Conservation (phyloP, 208 protist genomes). For the Leishmania martiniquensis region DNA sequence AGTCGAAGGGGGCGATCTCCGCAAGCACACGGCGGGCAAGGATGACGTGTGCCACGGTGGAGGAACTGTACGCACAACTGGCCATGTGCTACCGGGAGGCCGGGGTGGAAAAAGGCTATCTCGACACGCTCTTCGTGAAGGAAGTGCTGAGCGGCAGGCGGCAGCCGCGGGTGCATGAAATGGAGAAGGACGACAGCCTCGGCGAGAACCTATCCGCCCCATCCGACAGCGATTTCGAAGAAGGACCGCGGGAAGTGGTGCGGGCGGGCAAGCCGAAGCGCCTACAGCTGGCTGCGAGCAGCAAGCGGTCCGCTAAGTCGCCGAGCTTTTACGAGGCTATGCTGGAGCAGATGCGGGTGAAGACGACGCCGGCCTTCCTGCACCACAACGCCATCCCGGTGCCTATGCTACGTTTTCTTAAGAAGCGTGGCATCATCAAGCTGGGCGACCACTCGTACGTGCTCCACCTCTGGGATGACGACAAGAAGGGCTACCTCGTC, state of each 20-base stretch:
- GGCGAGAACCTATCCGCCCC: neutral
- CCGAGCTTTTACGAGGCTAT: conserved; percentile 19
- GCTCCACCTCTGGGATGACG: conserved; percentile 83
- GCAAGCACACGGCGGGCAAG: neutral
- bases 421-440: conserved; percentile 47
- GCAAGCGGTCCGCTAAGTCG: neutral
- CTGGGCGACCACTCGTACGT: conserved; percentile 30
- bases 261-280: neutral
- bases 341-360: conserved; percentile 45
- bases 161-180: conserved; percentile 9
- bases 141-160: conserved; percentile 18
- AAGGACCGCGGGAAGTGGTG: neutral
- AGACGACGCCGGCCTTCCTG: conserved; percentile 53
- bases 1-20: neutral
- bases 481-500: conserved; percentile 65
- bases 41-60: conserved; percentile 2
- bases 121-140: conserved; percentile 24
- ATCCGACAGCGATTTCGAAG: neutral
- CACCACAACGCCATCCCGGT: conserved; percentile 77
- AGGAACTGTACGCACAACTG: conserved; percentile 18
- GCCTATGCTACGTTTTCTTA: conserved; percentile 55
- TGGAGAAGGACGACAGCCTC: neutral
- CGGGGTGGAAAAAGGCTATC: conserved; percentile 21
- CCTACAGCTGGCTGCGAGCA: neutral
- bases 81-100: conserved; percentile 12